phyloP scores from a whole-genome alignment of 352 stramenopile genomes.

The Bremia lactucae region DNA sequence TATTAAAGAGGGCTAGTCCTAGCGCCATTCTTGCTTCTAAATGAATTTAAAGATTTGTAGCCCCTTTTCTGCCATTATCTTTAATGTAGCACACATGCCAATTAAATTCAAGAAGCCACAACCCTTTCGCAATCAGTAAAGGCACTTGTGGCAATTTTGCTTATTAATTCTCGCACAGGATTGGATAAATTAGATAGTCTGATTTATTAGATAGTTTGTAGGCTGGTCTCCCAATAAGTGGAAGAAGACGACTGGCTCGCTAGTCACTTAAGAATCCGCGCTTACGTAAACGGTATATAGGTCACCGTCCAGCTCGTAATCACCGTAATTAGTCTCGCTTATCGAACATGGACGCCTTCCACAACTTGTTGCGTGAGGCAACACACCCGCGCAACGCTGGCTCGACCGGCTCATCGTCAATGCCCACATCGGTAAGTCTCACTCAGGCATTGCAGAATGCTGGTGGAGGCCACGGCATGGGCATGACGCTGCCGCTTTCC shows the following conservation, averaged over 20 bases:
- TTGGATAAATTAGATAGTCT: not conserved
- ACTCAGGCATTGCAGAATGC: conserved; percentile 27
- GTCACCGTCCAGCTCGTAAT: conserved; percentile 24
- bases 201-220: not conserved
- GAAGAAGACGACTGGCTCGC: conserved; percentile 17
- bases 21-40: too few species aligned
- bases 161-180: not conserved
- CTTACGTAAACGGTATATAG: conserved; percentile 32
- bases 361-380: conserved; percentile 65
- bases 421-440: conserved; percentile 21
- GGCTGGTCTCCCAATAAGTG: not conserved
- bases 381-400: conserved; percentile 36
- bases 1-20: not conserved
- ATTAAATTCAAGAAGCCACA: too few species aligned
- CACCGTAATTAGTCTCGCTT: too few species aligned
- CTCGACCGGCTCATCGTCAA: conserved; percentile 8
- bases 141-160: too few species aligned
- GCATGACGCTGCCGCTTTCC: conserved; percentile 47
- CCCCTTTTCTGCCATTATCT: too few species aligned
- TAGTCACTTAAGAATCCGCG: conserved; percentile 24
- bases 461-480: conserved; percentile 26
- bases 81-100: too few species aligned
- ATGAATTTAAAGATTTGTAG: not conserved
- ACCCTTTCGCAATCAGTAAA: too few species aligned
- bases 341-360: conserved; percentile 57